Conservation (phyloP, 768 basidiomycete species). For the Kwoniella newhampshirensis region DNA sequence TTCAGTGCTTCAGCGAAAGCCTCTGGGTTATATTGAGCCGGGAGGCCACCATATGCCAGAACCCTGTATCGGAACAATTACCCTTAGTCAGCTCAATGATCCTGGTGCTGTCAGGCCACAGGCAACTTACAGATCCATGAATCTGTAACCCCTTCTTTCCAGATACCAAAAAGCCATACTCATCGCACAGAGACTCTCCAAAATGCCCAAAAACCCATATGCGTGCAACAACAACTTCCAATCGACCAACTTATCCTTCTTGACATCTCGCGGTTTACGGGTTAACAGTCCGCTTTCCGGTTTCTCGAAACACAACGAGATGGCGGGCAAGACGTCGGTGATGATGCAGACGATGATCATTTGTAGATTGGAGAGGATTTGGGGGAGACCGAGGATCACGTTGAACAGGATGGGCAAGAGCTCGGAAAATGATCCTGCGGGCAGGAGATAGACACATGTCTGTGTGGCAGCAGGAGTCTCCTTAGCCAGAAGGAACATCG, state of each 20-base stretch:
- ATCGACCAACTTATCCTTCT: conserved; percentile 62
- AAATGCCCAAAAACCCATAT: conserved; percentile 61
- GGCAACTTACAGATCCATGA: conserved; percentile 36
- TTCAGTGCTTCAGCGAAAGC: conserved; percentile 50
- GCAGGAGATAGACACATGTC: conserved; percentile 43
- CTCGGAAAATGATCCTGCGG: conserved; percentile 60
- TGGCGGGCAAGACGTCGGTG: conserved; percentile 62
- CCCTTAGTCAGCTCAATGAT: not conserved
- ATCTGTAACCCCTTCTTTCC: conserved; percentile 53
- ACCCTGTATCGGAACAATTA: conserved; percentile 21
- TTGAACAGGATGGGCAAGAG: conserved; percentile 64
- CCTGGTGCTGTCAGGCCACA: not conserved
- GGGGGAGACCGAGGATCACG: conserved; percentile 63
- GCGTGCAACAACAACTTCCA: conserved; percentile 61
- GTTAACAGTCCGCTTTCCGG: conserved; percentile 64
- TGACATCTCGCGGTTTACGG: conserved; percentile 61
- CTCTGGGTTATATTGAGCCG: conserved; percentile 55
- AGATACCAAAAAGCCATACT: conserved; percentile 59
- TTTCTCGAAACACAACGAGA: conserved; percentile 62
- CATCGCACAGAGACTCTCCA: conserved; percentile 59
- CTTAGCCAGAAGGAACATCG: conserved; percentile 52
- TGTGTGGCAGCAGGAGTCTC: not conserved
- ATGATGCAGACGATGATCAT: conserved; percentile 60
- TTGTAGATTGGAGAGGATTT: conserved; percentile 61
- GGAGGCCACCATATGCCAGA: conserved; percentile 57